Conservation (phyloP, 805 yeast genomes). For the Debaryomyces tyrocola region DNA sequence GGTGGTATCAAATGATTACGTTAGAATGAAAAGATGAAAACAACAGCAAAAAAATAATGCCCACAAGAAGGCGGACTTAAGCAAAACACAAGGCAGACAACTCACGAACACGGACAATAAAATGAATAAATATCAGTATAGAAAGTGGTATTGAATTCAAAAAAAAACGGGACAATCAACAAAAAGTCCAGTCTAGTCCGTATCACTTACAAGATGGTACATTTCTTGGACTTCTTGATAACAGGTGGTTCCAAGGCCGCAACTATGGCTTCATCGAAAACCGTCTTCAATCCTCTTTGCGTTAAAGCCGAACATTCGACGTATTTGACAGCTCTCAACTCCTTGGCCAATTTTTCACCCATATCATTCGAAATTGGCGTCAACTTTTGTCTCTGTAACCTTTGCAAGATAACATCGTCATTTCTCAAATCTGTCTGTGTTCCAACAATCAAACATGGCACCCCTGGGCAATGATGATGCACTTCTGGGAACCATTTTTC, state of each 20-base stretch:
- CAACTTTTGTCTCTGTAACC: conserved; percentile 86
- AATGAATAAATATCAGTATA: not conserved
- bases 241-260: conserved; percentile 98
- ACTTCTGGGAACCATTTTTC: conserved; percentile 99
- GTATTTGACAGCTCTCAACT: conserved; percentile 91
- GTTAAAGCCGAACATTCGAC: conserved; percentile 98
- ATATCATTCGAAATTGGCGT: conserved; percentile 81
- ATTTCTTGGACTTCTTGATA: conserved; percentile 75
- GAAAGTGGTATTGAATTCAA: not conserved
- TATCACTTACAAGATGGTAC: conserved; percentile 66
- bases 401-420: conserved; percentile 86
- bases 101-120: not conserved
- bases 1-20: no score
- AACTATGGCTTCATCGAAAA: conserved; percentile 97
- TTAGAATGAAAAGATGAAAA: no score
- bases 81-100: no score
- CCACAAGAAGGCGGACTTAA: no score
- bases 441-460: conserved; percentile 95
- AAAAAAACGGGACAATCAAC: no score
- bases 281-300: conserved; percentile 94
- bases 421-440: conserved; percentile 94
- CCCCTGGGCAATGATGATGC: conserved; percentile 96
- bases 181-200: no score
- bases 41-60: no score
- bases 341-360: conserved; percentile 93